Base-by-base conservation (phyloP, 371 early-diverging fungal genomes). In the Circinella umbellata region DNA sequence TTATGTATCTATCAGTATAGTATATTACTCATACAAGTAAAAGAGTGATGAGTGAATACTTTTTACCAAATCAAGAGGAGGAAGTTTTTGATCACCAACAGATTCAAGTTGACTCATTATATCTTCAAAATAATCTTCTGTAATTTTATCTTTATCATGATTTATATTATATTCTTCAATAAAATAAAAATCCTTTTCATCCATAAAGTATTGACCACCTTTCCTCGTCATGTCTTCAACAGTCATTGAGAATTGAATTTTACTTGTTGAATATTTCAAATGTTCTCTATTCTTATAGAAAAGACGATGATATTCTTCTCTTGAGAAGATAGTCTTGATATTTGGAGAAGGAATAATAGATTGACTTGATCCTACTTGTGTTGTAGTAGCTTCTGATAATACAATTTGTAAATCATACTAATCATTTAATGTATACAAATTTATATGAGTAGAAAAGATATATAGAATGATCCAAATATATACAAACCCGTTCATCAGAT, bases 351-450 rank as follows among this genome's bases (percentile, higher is more conserved):
- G 99, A 70, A 98, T 98, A 46, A 87, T 79, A 27, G 77, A 70
- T 34, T 86, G 86, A 63, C 88, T 85, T 3, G 87, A 86, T 4
- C 85, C 79, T 11, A 88, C 88, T 0, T n/a, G n/a, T n/a, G 93
- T 92, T 13, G 93, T 90, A 60, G 91, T 87, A 17, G 89, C 85
- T 6, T 92, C 89, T 27, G 93, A 89, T 67, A 98, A 91, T 65
- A 95, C 98, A 18, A 93, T 95, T 88, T 96, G 96, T 69, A 98
- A 82, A 77, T 98, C 98, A 75, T 96, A 95, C 87, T 98, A 95
- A 27, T 27, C 27, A 27, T 27, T 27, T 2, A 27, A 27, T 27
- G 27, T 27, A 27, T 27, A 27, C 27, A 27, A 1, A 27, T 27
- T 27, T 27, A 27, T 27, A 27, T 27, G 27, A 27, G 2, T 27